These are phyloP conservation scores for Heliocybe sulcata DNA, from an alignment of 1,284 basidiomycete genomes.

Conservation along the genomic window DNA sequence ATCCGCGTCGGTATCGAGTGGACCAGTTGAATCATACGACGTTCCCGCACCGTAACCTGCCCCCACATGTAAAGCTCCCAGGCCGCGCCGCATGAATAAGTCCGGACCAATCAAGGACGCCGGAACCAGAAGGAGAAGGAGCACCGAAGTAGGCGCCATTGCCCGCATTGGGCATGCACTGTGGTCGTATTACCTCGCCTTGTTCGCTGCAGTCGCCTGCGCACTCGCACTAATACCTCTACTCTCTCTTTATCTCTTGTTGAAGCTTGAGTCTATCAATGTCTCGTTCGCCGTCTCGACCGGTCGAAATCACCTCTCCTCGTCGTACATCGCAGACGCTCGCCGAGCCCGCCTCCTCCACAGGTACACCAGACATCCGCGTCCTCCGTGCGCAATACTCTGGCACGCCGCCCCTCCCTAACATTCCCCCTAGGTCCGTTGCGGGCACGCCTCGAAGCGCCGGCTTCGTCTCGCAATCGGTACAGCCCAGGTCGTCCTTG, in stretches of 20 bases:
- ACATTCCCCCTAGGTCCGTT: background rate
- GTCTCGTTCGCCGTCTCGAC: background rate
- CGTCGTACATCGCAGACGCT: background rate
- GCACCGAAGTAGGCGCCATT: no score
- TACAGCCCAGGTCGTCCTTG: background rate
- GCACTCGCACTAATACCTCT: background rate
- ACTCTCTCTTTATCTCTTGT: background rate
- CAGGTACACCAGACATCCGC: background rate
- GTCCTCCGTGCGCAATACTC: background rate
- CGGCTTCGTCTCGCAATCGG: background rate
- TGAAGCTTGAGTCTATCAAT: background rate
- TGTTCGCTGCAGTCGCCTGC: background rate
- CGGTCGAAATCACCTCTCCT: background rate
- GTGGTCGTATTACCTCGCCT: no score
- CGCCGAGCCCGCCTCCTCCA: background rate
- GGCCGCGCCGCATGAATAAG: no score
- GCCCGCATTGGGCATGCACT: no score
- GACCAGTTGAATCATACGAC: no score
- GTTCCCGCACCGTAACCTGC: no score
- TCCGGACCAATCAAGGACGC: no score
- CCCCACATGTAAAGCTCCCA: no score
- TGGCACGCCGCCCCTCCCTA: slow-evolving; percentile 1
- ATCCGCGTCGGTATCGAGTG: no score
- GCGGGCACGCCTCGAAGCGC: background rate
- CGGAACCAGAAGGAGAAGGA: no score